These are phyloP conservation scores for Ogataea wickerhamii DNA, from an alignment of 805 yeast genomes.

Conservation along the genomic window DNA sequence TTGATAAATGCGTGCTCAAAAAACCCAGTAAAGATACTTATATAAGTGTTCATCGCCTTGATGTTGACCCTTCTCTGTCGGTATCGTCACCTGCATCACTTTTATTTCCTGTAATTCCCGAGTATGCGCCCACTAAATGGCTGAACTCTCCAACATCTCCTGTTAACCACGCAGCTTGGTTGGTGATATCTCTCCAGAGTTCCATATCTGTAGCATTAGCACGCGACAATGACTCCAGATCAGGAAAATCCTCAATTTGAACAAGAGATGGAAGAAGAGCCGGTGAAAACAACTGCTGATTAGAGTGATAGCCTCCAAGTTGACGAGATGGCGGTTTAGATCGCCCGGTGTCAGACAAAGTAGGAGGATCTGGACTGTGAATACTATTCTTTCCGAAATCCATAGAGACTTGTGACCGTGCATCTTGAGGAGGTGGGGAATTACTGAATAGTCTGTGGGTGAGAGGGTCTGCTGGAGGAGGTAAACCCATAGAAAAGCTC, in stretches of 20 bases:
- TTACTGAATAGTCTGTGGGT: neutral
- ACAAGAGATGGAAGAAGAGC: conserved; percentile 30
- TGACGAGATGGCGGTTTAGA: neutral
- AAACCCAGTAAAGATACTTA: too few species aligned
- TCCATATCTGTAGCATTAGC: conserved; percentile 44
- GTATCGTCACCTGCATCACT: neutral
- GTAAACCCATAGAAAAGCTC: neutral
- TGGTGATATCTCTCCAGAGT: conserved; percentile 74
- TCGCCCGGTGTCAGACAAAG: neutral
- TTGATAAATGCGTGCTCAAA: too few species aligned
- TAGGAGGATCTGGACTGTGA: neutral
- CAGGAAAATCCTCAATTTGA: conserved; percentile 33
- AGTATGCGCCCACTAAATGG: conserved; percentile 12
- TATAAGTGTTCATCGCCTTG: too few species aligned
- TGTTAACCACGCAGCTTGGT: conserved; percentile 70
- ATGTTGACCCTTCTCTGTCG: too few species aligned
- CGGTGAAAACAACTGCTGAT: conserved; percentile 25
- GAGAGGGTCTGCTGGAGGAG: neutral
- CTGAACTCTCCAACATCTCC: conserved; percentile 41
- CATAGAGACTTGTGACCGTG: neutral
- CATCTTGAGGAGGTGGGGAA: neutral
- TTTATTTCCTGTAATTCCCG: neutral
- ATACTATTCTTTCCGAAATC: neutral
- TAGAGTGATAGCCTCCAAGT: neutral
- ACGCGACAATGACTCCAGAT: conserved; percentile 31